phyloP scores from a whole-genome alignment of 2,329 filamentous ascomycete species.

The Fusarium sulawesiense region DNA sequence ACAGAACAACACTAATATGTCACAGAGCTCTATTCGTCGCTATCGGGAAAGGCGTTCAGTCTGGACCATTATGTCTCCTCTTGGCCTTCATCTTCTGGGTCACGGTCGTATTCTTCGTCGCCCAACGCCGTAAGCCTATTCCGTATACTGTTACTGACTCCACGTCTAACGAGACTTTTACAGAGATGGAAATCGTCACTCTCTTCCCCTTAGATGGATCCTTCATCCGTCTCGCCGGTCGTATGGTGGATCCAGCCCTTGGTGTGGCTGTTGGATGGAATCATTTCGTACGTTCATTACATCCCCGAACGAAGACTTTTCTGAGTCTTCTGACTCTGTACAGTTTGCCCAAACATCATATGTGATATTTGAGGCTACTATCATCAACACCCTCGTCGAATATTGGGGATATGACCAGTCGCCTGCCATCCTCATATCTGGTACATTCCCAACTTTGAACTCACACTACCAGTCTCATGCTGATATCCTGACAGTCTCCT shows the following conservation, averaged over 20 bases:
- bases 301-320: too few relatives aligned
- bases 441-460: not conserved
- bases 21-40: not conserved
- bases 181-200: not conserved
- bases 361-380: not conserved
- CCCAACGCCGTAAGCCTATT: not conserved
- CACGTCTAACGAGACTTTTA: not conserved
- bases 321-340: too few relatives aligned
- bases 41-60: not conserved
- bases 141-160: not conserved
- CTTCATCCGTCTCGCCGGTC: not conserved
- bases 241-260: not conserved
- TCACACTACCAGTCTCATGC: fast-evolving
- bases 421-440: not conserved
- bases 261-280: not conserved
- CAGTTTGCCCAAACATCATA: not conserved
- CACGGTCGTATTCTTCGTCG: not conserved
- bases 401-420: not conserved
- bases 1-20: fast-evolving
- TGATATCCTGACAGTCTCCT: not conserved
- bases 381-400: not conserved
- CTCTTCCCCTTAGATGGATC: not conserved
- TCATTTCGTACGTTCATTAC: not conserved
- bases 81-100: not conserved
- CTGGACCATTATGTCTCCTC: not conserved